Evolutionary conservation across 139 green algal species (phyloP), one percentile per base, ranked within the genome.

Genomic region (Marvania coccoides): DNA sequence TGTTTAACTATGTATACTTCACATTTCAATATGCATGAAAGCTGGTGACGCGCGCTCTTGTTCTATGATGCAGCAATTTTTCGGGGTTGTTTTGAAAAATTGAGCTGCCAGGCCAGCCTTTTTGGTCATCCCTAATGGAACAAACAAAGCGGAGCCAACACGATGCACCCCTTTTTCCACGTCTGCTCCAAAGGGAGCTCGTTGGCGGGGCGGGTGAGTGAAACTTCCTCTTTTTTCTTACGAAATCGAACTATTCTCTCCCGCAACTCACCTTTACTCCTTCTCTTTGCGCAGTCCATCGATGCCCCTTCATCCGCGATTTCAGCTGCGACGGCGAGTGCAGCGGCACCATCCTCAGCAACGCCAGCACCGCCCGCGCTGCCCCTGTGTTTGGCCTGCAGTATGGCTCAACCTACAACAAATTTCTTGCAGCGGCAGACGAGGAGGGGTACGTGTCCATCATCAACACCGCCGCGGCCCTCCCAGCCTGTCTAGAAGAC

Each of bases 401-500:
- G 34, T 64, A 56, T 58, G 56, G 19, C 8, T 26, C 57, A 24
- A 19, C 5, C 34, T 51, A 77, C 30, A 29, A 67, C 30, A 63
- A 76, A 29, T 69, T 90, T 24, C 65, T 95, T 4, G 87, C 86
- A 2, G 63, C 93, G 4, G 84, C 61, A 4, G 88, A 91, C 45
- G 88, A 95, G 72, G 87, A 90, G 45, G 88, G 88, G 5, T 83
- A 67, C 36, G 70, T 95, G 8, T 85, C 76, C 1, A 79, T 93
- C 19, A 46, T 88, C 1, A 63, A 86, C 63, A 86, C 84, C 1
- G 37, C 46, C 1, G 15, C 55, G 7, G 24, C 67, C 10, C 76
- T 81, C 37, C 67, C 81, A 4, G 14, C 40, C 2, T 42, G 28
- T 8, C 63, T 77, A 6, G 63, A 57, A 13, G 65, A 74, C 19